These are phyloP conservation scores for Aspergillus carbonarius DNA, from an alignment of 2,329 filamentous ascomycete genomes.

Conservation along the genomic window DNA sequence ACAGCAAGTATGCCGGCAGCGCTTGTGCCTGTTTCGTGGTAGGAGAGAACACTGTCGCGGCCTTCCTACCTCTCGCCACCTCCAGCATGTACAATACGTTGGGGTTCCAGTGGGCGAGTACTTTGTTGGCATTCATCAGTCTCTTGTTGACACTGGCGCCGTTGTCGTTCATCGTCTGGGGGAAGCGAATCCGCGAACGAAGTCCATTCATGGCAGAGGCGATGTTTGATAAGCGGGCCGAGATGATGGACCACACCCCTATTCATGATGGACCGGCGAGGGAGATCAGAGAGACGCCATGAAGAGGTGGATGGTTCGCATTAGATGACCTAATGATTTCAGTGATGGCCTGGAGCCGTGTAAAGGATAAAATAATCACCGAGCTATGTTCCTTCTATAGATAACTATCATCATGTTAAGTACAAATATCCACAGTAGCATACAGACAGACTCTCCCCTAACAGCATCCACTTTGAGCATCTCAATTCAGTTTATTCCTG, in stretches of 20 bases:
- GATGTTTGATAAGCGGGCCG: constrained; percentile 7
- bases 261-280: not conserved
- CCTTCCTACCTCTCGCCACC: constrained; percentile 44
- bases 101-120: constrained; percentile 43
- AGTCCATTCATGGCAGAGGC: constrained; percentile 8
- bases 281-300: not conserved
- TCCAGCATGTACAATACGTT: constrained; percentile 38
- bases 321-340: no score
- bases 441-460: no score
- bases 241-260: not conserved
- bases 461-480: no score
- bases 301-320: no score
- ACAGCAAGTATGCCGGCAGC: constrained; percentile 51
- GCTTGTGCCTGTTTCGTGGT: constrained; percentile 49
- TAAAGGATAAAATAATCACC: no score
- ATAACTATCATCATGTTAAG: no score
- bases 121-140: constrained; percentile 41
- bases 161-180: constrained; percentile 13
- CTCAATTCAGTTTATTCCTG: no score
- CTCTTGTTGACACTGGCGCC: constrained; percentile 36
- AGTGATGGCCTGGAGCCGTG: no score
- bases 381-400: no score
- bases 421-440: no score
- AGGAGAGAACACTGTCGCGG: constrained; percentile 45
- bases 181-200: constrained; percentile 5